Evolutionary conservation across 129 eudicot genomes (phyloP), one percentile per base, ranked within the genome.

Genomic region (Deinandra increscens): DNA sequence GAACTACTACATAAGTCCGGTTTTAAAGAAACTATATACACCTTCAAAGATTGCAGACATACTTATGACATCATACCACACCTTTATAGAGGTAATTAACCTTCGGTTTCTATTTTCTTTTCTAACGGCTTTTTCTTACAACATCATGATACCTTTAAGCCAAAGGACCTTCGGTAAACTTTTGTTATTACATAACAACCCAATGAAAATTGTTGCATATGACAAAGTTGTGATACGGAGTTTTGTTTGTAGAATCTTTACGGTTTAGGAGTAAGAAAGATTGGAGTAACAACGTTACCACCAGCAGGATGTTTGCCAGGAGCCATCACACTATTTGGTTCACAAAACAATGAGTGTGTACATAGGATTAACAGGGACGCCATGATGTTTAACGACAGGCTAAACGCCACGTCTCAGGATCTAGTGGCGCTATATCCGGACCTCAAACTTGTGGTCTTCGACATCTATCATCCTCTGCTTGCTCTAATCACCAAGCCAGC

Each of bases 291-390:
- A 62, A 81, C 69, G 19, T 67, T 90, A 54, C 89, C 97, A 53
- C 95, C 97, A 54, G 49, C 79, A 2, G 95, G 97, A 69, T 90
- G 97, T 72, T 79, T 90, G 79, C 97, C 97, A 1, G 97, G 91
- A 31, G 84, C 91, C 49, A 83, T 90, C 64, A 90, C 97, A 41
- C 75, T 87, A 36, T 90, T 84, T 66, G 87, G 97, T n/a, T 20
- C 26, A 4, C 86, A 86, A 48, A 77, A 51, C 54, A 87, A 87
- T 74, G 39, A 81, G 76, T 90, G 97, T 64, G 81, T 87, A 12
- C 53, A 41, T 7, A 79, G 82, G 70, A 71, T 87, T 10, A 90
- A 90, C 43, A 39, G 44, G 6, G 91, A 84, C 9, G 87, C 95
- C 7, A 55, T 79, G 33, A 64, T 77, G 20, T 90, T 87, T 51